A percentile compares a stretch with the other conserved stretches of the same genome.
phyloP scores from a whole-genome alignment of 2,329 filamentous ascomycete genomes.

The Plectosphaerella plurivora region DNA sequence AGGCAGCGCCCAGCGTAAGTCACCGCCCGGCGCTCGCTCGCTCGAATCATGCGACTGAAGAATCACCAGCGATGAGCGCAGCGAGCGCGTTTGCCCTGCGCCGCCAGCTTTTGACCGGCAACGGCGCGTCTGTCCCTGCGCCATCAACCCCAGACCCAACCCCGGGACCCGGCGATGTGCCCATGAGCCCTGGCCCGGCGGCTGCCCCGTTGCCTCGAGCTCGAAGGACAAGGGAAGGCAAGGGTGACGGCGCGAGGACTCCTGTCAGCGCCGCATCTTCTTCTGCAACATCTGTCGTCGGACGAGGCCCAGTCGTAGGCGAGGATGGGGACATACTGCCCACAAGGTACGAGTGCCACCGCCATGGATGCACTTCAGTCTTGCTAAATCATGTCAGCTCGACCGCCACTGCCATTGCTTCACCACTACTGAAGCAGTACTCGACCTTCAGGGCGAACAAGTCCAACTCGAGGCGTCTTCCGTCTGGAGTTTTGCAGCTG shows the following conservation, averaged over 20 bases:
- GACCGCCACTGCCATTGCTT: slow-evolving; percentile 1
- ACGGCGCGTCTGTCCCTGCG: not conserved
- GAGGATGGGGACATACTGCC: not conserved
- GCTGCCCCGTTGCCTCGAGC: not conserved
- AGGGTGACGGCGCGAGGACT: too few species aligned
- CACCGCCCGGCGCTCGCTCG: too few species aligned
- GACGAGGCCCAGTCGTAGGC: too few species aligned
- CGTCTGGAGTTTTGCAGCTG: slow-evolving; percentile 35
- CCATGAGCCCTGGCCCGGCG: not conserved
- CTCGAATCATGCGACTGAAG: not conserved
- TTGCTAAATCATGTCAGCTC: slow-evolving; percentile 5
- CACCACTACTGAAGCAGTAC: slow-evolving; percentile 21
- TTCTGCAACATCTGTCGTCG: not conserved
- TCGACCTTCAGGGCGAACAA: slow-evolving; percentile 42
- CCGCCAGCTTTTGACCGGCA: slow-evolving; percentile 21
- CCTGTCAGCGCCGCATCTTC: not conserved
- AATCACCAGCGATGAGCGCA: slow-evolving; percentile 32
- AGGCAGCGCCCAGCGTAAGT: slow-evolving; percentile 25
- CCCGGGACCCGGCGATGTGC: not conserved
- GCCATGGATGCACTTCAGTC: too few species aligned
- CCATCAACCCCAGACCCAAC: not conserved
- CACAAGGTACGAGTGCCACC: not conserved
- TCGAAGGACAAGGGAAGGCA: not conserved
- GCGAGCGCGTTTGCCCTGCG: slow-evolving; percentile 42
- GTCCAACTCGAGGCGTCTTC: slow-evolving; percentile 34